Evolutionary conservation across 2,329 filamentous ascomycete species (phyloP).

Genomic region (Claviceps fusiformis): DNA sequence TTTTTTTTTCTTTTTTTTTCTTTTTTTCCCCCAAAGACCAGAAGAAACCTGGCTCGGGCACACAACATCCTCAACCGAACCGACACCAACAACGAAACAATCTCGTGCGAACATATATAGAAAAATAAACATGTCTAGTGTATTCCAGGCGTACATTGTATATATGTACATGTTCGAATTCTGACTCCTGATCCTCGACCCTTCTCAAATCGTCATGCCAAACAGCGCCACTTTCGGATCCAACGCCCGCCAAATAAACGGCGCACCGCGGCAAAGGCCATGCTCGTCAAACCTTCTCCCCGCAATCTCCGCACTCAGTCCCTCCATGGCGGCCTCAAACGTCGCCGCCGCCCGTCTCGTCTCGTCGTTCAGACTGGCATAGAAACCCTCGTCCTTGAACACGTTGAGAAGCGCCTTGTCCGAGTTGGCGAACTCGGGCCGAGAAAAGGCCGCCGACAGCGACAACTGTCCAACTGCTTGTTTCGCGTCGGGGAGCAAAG

Average conservation of each 20-base stretch:
- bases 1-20: too few species aligned
- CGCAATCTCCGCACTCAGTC: conserved; percentile 23
- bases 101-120: too few species aligned
- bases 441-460: conserved; percentile 25
- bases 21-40: too few species aligned
- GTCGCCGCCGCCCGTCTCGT: conserved; percentile 18
- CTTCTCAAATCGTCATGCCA: not conserved
- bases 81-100: too few species aligned
- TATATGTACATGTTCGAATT: too few species aligned
- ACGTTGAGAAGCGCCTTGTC: conserved; percentile 26
- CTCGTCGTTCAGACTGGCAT: conserved; percentile 18
- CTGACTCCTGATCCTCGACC: too few species aligned
- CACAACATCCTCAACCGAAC: too few species aligned
- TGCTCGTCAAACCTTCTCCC: conserved; percentile 25
- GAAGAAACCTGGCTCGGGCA: too few species aligned
- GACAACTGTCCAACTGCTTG: conserved; percentile 23
- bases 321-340: conserved; percentile 24
- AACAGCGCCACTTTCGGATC: conserved; percentile 6
- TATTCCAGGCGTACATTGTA: too few species aligned
- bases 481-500: conserved; percentile 20
- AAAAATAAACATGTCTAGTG: too few species aligned
- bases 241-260: conserved; percentile 26
- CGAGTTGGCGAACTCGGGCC: conserved; percentile 22
- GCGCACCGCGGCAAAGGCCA: conserved; percentile 32
- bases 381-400: conserved; percentile 23